A percentile compares a stretch with the other conserved stretches of the same genome.
These are phyloP conservation scores for Friedmanniomyces simplex DNA, from an alignment of 495 filamentous ascomycete species.

Conservation along the genomic window DNA sequence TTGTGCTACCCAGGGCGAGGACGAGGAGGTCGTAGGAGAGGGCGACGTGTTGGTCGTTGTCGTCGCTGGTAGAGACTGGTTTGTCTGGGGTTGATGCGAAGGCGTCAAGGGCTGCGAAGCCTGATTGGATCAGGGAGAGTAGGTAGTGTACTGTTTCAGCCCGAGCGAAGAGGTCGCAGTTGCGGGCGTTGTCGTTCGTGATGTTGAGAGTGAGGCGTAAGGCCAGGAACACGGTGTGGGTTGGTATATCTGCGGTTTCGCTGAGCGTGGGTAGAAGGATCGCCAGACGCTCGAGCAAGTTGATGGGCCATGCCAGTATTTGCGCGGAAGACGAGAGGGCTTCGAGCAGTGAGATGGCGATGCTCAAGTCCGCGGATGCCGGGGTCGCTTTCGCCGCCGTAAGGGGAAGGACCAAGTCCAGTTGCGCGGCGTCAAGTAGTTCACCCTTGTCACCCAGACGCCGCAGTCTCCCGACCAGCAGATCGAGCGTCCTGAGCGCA, in stretches of 20 bases:
- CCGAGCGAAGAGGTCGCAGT: constrained; percentile 56
- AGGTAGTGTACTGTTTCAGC: constrained; percentile 46
- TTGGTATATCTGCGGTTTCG: not conserved
- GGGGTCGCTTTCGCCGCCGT: not conserved
- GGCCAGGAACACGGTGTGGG: constrained; percentile 16
- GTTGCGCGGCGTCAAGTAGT: constrained; percentile 37
- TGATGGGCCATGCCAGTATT: constrained; percentile 6
- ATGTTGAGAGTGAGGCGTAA: constrained; percentile 75
- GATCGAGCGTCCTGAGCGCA: constrained; percentile 53
- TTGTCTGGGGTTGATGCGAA: constrained; percentile 24
- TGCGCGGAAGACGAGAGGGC: constrained; percentile 28
- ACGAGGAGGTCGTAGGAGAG: constrained; percentile 59
- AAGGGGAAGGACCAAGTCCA: not conserved
- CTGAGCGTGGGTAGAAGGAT: not conserved
- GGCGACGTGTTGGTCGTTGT: constrained; percentile 37
- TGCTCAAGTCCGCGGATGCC: constrained; percentile 12
- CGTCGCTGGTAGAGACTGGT: constrained; percentile 24
- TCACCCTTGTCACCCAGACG: constrained; percentile 39
- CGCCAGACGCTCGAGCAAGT: constrained; percentile 1
- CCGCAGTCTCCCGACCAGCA: constrained; percentile 44
- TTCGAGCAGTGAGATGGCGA: constrained; percentile 56
- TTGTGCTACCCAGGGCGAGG: constrained; percentile 70
- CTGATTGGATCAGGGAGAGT: constrained; percentile 35
- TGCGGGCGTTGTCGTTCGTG: constrained; percentile 65
- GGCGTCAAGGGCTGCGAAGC: constrained; percentile 22